Base-by-base conservation (phyloP, 768 basidiomycete genomes). In the Kwoniella sp. region DNA sequence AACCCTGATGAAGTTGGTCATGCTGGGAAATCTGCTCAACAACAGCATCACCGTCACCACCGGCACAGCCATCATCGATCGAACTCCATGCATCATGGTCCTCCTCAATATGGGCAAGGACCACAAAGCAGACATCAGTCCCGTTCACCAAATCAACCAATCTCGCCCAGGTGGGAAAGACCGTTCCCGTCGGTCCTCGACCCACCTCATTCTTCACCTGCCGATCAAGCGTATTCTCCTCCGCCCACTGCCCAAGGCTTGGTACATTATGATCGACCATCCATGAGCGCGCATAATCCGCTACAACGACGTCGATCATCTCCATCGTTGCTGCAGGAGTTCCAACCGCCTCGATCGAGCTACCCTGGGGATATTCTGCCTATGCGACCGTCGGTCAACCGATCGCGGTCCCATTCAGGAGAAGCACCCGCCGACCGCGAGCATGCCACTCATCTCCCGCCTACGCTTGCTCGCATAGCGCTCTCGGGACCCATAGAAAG, bases 121-220 rank as follows among this genome's bases (percentile, higher is more conserved):
- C 30, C 31, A 1, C 7, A 28, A n/a, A n/a, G 26, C 22, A n/a
- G 22, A 26, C n/a, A 4, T 17, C 15, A 9, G 20, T 17, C 9
- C 11, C 34, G 34, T 11, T 45, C 41, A 9, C 41, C 17, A 12
- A 25, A 20, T 20, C 47, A 48, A 23, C 9, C 23, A 12, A 28
- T 45, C 9, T 31, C 34, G 2, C 15, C 61, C 3, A 52, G 22
- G 3, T 62, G 28, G 51, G 61, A 62, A 22, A 53, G 22, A 31
- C 61, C 61, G 13, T 62, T 62, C 29, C 61, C 61, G 22, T 62
- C 61, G 25, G 61, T 62, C 0, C 38, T 62, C 17, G 61, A 62
- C 29, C 53, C 61, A n/a, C 13, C 30, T 25, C 28, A 28, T 37
- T 23, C 47, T 2, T 7, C 58, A 12, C 22, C 29, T 55, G 48